Evolutionary conservation across 306 rosid genomes (phyloP), one percentile per base, ranked within the genome.

Genomic region (Acacia acuminata): DNA sequence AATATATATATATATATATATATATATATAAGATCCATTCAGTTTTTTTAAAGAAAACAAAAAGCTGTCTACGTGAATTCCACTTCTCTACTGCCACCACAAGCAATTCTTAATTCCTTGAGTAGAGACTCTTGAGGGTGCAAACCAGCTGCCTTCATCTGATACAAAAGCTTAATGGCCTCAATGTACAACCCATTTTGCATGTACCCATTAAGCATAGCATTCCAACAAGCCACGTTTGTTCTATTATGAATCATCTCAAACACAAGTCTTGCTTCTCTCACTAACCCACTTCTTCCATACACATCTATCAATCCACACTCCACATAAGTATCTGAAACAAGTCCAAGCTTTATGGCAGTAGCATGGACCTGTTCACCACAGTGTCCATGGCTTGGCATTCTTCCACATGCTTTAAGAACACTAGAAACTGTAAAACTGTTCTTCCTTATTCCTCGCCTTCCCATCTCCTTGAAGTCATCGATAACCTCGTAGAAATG

Each of bases 291-390:
- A 84, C 79, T 82, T 80, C 86, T 88, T 63, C 89, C 95, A 76
- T 86, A 89, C 95, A 91, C 85, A 76, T 91, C 90, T 32, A 89
- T 67, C 86, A 91, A 83, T 55, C 91, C 82, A 51, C 95, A 89
- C 79, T 83, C 85, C 73, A 89, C 91, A 65, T 74, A 89, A 71
- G 56, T 10, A 82, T 84, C 85, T 10, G 75, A 80, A 8, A 63
- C 88, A 9, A 86, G 2, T 78, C 92, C 93, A 10, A 89, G 87
- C 73, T 91, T 91, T 34, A 89, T 69, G 36, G 89, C 85, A 80
- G 83, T 79, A 15, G 87, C 92, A 73, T 91, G 93, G 7, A 89
- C 88, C 78, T 91, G 95, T 25, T 83, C 81, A 4, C 93, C 96
- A 4, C 80, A 79, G 5, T 58, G 73, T 47, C 85, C 90, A 45